Evolutionary conservation across 2,329 filamentous ascomycete species (phyloP).

Genomic region (Hymenoscyphus repandus): DNA sequence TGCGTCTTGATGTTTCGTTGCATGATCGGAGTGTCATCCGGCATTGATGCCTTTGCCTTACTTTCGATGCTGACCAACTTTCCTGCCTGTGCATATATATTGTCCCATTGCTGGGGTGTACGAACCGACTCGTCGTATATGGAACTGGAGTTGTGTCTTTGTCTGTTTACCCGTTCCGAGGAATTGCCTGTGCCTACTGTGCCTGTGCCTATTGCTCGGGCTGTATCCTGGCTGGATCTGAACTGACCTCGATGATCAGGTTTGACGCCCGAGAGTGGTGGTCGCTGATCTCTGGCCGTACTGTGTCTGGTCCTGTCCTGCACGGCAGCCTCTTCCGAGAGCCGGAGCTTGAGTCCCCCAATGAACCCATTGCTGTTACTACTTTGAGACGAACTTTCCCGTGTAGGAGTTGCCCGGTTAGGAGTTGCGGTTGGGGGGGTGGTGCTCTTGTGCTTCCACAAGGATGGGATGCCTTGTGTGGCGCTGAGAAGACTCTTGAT

Average conservation of each 20-base stretch:
- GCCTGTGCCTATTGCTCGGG: neutral
- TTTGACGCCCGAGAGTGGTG: neutral
- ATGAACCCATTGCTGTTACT: constrained; percentile 23
- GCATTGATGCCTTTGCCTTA: neutral
- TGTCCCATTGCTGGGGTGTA: neutral
- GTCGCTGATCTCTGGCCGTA: constrained; percentile 2
- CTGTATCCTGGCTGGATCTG: neutral
- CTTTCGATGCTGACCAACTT: neutral
- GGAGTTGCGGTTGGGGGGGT: constrained; percentile 4
- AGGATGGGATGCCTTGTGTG: constrained; percentile 11
- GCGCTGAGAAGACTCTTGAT: constrained; percentile 18
- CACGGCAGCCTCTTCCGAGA: constrained; percentile 19
- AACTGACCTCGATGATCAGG: neutral
- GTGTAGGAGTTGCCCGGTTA: neutral
- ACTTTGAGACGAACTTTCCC: constrained; percentile 10
- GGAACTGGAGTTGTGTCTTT: neutral
- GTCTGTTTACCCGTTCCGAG: neutral
- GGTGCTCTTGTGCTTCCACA: constrained; percentile 12
- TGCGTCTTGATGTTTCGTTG: neutral
- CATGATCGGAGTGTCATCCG: neutral
- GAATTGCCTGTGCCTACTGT: neutral
- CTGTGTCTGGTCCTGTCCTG: constrained; percentile 16
- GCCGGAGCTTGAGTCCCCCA: constrained; percentile 29
- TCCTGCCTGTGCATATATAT: neutral
- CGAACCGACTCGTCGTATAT: neutral